Evolutionary conservation across 345 rosid genomes (phyloP), one percentile per base, ranked within the genome.

Genomic region (Acer yangbiense): DNA sequence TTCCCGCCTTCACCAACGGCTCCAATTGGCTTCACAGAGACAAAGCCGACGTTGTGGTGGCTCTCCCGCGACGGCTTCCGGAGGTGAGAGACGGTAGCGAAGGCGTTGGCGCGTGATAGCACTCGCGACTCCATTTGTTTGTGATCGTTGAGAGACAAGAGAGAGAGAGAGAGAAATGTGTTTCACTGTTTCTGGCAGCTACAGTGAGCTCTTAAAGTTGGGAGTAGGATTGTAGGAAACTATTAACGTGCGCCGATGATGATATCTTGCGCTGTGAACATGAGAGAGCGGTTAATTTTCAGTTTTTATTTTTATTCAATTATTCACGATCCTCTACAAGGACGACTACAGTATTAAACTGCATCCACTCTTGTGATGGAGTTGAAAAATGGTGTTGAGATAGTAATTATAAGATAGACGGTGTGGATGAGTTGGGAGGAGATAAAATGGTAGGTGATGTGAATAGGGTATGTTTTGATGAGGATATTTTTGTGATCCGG

Each of bases 91-190:
- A 84, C 7, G 62, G 89, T 85, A 57, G 85, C 21, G 81, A 88
- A 21, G 13, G 83, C 20, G 82, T 92, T 76, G 77, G 94, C 87
- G 87, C 90, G 92, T 75, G 95, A 85, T 50, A 95, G 76, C 76
- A 91, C 87, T 87, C 95, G 92, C 82, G 97, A 93, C 82, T 95
- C 98, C 98, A 95, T 29, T 64, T 64, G 21, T 41, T 14, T 14
- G 54, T 13, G 20, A 39, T 16, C 9, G 21, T 4, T 9, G 66
- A 17, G 78, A 60, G 77, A 65, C 6, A 72, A n/a, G n/a, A n/a
- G n/a, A 58, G 72, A 35, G 70, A 64, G 60, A 43, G 8, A 32
- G 46, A 55, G 76, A 86, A 74, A 77, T 72, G 80, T 62, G 67
- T 5, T 27, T 1, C 29, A 27, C 29, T 27, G 2, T 27, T 63